Base-by-base conservation (phyloP, 1,284 basidiomycete species). In the Cryptococcus amylolentus region DNA sequence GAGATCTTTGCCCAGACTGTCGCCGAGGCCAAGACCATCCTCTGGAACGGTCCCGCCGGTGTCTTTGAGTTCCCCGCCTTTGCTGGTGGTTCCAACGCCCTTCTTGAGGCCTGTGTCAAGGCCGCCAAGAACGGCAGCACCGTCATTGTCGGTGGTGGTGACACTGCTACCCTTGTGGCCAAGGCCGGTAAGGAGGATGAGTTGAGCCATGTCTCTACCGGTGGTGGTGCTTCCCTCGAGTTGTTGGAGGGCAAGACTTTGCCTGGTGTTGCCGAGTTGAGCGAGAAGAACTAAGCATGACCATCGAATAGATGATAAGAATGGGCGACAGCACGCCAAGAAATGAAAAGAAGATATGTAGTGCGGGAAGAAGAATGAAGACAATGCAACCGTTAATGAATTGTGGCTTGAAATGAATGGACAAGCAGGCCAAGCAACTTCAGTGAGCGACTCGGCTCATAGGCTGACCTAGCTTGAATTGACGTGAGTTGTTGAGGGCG, bases 21-120 rank as follows among this genome's bases (percentile, higher is more conserved):
- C 58, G 76, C 87, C 55, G 86, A 89, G 72, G 83, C 92, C 62
- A 98, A 94, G 84, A 98, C 96, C 48, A 94, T 98, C 76, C 86
- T 98, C 58, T 98, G 95, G 94, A 98, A 98, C 77, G 95, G 92
- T 51, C 94, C 95, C 42, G 89, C 95, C 46, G 95, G 95, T 70
- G 95, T 98, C 37, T 98, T 98, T 77, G 95, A 98, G 79, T 96
- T 98, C 82, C 84, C 88, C 51, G 86, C 86, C 48, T 98, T 98
- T 70, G 88, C 93, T 9, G 81, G 81, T 44, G 95, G 94, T 47
- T 96, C 93, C 18, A 85, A 86, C 74, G 80, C 87, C 18, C 85
- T 97, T 57, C 86, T 98, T 41, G 86, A 92, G 57, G 92, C 91
- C 41, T 87, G 85, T 68, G 84, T 96, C 68, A 87, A 93, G 73